Evolutionary conservation across 2,329 filamentous ascomycete species (phyloP), one percentile per base, ranked within the genome.

Genomic region (Fusarium sp.): DNA sequence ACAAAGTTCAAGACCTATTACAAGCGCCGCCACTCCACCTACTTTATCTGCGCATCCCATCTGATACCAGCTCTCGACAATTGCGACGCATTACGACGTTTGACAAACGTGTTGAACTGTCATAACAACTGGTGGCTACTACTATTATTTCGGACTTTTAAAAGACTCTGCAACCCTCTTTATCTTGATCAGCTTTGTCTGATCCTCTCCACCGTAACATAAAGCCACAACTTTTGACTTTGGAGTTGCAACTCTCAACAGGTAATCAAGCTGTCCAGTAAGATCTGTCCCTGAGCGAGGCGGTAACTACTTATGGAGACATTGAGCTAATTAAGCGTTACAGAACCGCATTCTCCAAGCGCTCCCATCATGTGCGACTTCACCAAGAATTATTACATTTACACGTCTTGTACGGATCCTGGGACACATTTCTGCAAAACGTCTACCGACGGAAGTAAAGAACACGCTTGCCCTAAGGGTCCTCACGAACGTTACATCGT

Each of bases 351-450:
- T 42, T 22, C 54, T 39, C 36, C 7, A 43, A 38, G 36, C 33
- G 31, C 24, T 28, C 31, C 59, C 75, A 82, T 28, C 62, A 88
- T 89, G 87, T 89, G 87, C 76, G 84, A 88, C 77, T 92, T 90
- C 75, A 91, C 89, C 74, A 92, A 91, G 74, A 92, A 92, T 79
- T 93, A 91, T 78, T 93, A 92, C 80, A 90, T 94, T 78, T 93
- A 93, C 81, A 90, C 89, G 59, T 85, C 87, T 43, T 94, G 91
- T 75, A 79, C 85, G 58, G 90, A 93, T 75, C 91, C 91, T 1
- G 88, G 88, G 40, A 84, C 87, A 17, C 91, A 94, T 78, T 93
- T 92, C 79, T 90, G 92, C 78, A 85, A 87, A 68, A 92, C 90
- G 3, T 88, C 88, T 2, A 83, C 90, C 53, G 91, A 94, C 73